Base-by-base conservation (phyloP, 805 yeast genomes). In the Teunomyces aglyptinius region DNA sequence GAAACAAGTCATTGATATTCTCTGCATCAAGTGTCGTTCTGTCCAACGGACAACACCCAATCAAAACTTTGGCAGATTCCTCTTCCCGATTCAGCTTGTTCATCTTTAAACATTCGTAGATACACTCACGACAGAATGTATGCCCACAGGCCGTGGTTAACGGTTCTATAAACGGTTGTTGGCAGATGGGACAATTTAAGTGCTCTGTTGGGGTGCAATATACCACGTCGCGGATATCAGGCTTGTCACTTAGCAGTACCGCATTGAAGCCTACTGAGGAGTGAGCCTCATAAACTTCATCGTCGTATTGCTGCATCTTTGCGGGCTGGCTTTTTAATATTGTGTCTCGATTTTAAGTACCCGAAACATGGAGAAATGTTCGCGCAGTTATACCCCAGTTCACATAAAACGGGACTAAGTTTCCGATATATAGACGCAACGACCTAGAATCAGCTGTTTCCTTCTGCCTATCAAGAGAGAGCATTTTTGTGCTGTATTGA, bases 161-260 rank as follows among this genome's bases (percentile, higher is more conserved):
- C 1, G 90, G 89, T 29, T 71, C 71, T 6, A 81, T 70, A 50
- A 84, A 78, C 4, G 86, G 86, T 33, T 76, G 75, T 49, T 80
- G 83, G 60, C 90, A 84, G n/a, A 84, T 79, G 3, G 89, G 88
- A 53, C 90, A 72, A 49, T 59, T 59, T 38, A 67, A 55, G 53
- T 50, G 58, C 22, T 60, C 73, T 6, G 65, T 67, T 13, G 60
- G 45, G 1, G 66, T 50, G 29, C 58, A 55, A 49, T 68, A 68
- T 41, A 58, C 63, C 42, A 59, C 50, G 42, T 62, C 65, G 39
- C 71, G 47, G 35, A 65, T 43, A 44, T 67, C 71, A 3, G 70
- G 69, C 27, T 49, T 54, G 29, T 54, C 55, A 12, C 48, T 42
- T 15, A 32, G 41, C 12, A 34, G 26, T 6, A 41, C 19, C 10